Base-by-base conservation (phyloP, 495 filamentous ascomycete species). In the Penicillium desertorum region DNA sequence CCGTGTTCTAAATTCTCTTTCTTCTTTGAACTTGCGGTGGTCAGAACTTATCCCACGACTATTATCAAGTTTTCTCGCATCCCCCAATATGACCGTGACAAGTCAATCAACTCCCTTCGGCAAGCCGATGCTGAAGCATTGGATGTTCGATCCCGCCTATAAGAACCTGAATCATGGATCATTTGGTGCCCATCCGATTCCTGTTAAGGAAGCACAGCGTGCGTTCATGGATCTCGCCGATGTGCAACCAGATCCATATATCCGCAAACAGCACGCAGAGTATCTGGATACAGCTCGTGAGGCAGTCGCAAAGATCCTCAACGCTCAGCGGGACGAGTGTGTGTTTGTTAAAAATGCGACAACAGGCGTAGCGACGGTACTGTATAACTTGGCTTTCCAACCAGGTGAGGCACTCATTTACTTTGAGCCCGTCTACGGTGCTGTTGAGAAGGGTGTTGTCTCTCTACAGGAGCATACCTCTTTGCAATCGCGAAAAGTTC, bases 151-250 rank as follows among this genome's bases (percentile, higher is more conserved):
- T 57, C 79, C 82, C 0, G 68, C 73, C 3, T 92, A 82, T 65
- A 81, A 78, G 23, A 90, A 91, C 60, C 74, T 96, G 59, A 96
- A 96, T 72, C 89, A 96, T 60, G 92, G 90, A 54, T 91, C 92
- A 22, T 96, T 88, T 70, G 92, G 92, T 17, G 83, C 89, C 11
- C 84, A 85, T 63, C 91, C 92, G 12, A 69, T 62, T 11, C 56
- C 72, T 36, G 77, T 96, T 62, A 81, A 79, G 36, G 65, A 79
- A 5, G 76, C 75, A n/a, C 78, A 85, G 19, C 80, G 78, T 34
- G 49, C 70, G 32, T 86, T 81, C 62, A 83, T 92, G 70, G 73
- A 79, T 54, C 61, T 70, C 1, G 71, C 78, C 52, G 92, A 97
- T 74, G 59, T 76, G 1, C 72, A 66, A 9, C 88, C 91, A 0